phyloP scores from a whole-genome alignment of 257 asterid species.

The Euphrasia confusa region DNA sequence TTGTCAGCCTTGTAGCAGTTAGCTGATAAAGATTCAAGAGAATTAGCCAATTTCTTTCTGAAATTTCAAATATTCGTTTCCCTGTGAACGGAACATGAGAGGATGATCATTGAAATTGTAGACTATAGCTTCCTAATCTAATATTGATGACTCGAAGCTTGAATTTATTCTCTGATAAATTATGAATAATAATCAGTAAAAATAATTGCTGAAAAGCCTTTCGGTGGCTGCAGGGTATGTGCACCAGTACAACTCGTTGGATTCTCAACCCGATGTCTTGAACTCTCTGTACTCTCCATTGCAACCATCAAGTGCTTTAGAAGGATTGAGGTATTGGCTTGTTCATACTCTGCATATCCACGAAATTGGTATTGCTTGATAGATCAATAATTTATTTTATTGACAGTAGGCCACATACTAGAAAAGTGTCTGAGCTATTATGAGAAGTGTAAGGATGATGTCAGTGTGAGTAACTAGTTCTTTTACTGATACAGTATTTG shows the following conservation, averaged over 20 bases:
- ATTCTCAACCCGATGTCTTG: constrained; percentile 92
- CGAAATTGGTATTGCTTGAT: constrained; percentile 19
- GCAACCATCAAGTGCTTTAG: constrained; percentile 82
- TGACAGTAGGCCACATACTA: neutral
- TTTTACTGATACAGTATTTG: neutral
- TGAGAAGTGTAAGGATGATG: constrained; percentile 7
- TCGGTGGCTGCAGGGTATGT: constrained; percentile 68
- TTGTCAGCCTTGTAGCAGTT: constrained; percentile 12
- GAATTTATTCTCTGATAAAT: constrained; percentile 18
- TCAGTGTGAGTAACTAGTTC: constrained; percentile 11
- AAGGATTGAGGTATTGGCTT: constrained; percentile 67
- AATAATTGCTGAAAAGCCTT: constrained; percentile 23
- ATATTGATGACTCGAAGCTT: constrained; percentile 16
- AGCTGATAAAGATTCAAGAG: constrained; percentile 3
- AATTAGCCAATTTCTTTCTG: constrained; percentile 4
- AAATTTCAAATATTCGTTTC: constrained; percentile 7
- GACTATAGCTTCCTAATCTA: constrained; percentile 15
- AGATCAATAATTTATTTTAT: constrained; percentile 8
- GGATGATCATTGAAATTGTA: constrained; percentile 11
- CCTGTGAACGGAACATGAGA: neutral
- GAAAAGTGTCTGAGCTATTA: constrained; percentile 11
- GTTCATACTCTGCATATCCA: constrained; percentile 21
- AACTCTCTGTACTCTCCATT: constrained; percentile 91
- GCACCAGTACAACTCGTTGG: constrained; percentile 81
- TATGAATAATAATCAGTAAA: constrained; percentile 5